Conservation (phyloP, 2,329 filamentous ascomycete genomes). For the Nigrospora oryzae region DNA sequence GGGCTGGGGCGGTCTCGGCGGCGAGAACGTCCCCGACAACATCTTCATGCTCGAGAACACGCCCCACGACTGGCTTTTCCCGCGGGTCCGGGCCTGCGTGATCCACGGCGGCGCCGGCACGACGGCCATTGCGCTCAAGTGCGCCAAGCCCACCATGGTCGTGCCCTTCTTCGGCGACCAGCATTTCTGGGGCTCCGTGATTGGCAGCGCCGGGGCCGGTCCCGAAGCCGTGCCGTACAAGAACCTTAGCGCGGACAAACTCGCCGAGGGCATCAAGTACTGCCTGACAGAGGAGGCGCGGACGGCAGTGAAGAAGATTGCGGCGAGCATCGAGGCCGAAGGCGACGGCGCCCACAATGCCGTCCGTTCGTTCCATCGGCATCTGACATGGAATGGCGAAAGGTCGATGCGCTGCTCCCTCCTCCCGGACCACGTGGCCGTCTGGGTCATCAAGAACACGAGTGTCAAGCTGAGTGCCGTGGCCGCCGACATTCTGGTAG, state of each 20-base stretch:
- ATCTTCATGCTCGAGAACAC: constrained; percentile 67
- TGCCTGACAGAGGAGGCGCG: constrained; percentile 55
- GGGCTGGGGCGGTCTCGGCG: constrained; percentile 67
- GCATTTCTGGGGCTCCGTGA: constrained; percentile 68
- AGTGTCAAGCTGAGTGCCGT: constrained; percentile 52
- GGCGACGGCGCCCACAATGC: constrained; percentile 65
- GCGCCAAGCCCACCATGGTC: constrained; percentile 64
- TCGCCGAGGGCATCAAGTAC: constrained; percentile 64
- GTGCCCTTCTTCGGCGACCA: constrained; percentile 77
- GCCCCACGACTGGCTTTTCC: constrained; percentile 72
- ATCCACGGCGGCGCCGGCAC: constrained; percentile 76
- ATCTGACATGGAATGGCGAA: constrained; percentile 42
- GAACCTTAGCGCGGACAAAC: constrained; percentile 49
- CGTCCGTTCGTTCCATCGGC: constrained; percentile 56
- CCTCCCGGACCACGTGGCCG: constrained; percentile 52
- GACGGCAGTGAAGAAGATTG: constrained; percentile 48
- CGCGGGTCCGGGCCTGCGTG: constrained; percentile 55
- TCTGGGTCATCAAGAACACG: constrained; percentile 57
- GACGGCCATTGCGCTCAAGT: constrained; percentile 65
- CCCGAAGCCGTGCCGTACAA: constrained; percentile 63
- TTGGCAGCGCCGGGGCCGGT: constrained; percentile 55
- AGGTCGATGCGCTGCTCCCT: constrained; percentile 58
- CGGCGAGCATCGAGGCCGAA: constrained; percentile 49
- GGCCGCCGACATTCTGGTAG: constrained; percentile 57
- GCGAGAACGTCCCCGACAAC: constrained; percentile 49